Conservation (phyloP, 495 filamentous ascomycete genomes). For the Diplogelasinospora grovesii region DNA sequence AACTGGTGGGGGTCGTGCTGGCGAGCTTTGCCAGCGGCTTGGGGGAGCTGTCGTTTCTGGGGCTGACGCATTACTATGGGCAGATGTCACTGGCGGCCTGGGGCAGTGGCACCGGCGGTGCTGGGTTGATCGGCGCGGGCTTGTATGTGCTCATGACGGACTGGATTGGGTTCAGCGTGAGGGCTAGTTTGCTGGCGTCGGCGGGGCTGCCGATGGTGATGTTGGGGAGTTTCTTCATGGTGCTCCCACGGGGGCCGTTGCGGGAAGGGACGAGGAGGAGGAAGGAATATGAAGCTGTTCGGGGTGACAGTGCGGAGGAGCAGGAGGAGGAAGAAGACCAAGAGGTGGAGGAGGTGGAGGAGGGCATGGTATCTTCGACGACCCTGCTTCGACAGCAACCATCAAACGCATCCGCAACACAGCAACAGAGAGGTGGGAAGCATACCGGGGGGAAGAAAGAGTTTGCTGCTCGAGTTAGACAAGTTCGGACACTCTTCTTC, state of each 20-base stretch:
- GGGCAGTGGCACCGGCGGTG: constrained; percentile 88
- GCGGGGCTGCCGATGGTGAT: constrained; percentile 75
- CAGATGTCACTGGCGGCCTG: constrained; percentile 84
- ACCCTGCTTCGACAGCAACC: too few relatives aligned
- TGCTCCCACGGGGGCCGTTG: constrained; percentile 63
- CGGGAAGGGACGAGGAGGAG: constrained; percentile 22
- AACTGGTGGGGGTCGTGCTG: constrained; percentile 77
- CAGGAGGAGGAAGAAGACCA: constrained; percentile 33
- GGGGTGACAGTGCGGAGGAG: too few relatives aligned
- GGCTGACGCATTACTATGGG: constrained; percentile 89
- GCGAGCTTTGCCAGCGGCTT: constrained; percentile 76
- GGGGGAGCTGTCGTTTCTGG: constrained; percentile 84
- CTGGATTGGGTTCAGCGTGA: constrained; percentile 64
- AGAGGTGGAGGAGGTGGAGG: constrained; percentile 30
- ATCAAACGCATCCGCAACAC: too few relatives aligned
- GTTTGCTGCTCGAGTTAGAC: too few relatives aligned
- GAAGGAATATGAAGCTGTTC: constrained; percentile 39
- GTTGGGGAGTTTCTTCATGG: constrained; percentile 74
- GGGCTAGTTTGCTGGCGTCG: constrained; percentile 63
- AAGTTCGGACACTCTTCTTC: constrained; percentile 38
- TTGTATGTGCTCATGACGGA: constrained; percentile 80
- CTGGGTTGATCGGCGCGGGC: constrained; percentile 80
- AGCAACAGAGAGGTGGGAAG: too few relatives aligned
- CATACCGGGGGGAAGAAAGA: constrained; percentile 16
- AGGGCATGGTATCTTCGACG: too few relatives aligned